Percentiles rank a stretch among this genome's conserved stretches.
These are phyloP conservation scores for Massariosphaeria phaeospora DNA, from an alignment of 495 filamentous ascomycete species.

Conservation along the genomic window DNA sequence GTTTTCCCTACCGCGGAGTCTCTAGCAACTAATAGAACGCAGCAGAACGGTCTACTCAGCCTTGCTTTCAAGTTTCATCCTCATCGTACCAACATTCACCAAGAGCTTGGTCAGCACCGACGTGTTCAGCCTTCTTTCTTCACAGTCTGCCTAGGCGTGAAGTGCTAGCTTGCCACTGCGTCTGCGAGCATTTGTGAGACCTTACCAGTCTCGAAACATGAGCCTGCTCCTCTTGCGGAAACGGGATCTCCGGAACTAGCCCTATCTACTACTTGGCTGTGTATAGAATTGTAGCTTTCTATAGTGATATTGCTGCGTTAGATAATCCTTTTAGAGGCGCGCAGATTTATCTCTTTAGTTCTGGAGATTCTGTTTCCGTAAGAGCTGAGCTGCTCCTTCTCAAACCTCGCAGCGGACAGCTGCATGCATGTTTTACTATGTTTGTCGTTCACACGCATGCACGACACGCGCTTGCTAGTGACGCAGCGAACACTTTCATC, in stretches of 20 bases:
- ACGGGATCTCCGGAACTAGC: not conserved
- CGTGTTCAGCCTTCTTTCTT: not conserved
- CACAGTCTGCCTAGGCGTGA: not conserved
- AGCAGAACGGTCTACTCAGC: conserved; percentile 13
- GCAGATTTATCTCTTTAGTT: too few relatives aligned
- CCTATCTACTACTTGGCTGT: not conserved
- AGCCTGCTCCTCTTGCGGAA: conserved; percentile 3
- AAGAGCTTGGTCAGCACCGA: conserved; percentile 6
- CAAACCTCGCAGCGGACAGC: too few relatives aligned
- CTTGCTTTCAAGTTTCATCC: too few relatives aligned
- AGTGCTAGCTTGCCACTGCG: not conserved
- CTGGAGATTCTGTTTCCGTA: too few relatives aligned
- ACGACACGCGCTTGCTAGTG: too few relatives aligned
- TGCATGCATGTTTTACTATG: conserved; percentile 5
- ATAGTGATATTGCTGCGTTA: too few relatives aligned
- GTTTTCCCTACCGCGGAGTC: conserved; percentile 4
- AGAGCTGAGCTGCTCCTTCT: too few relatives aligned
- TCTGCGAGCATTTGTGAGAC: conserved; percentile 27
- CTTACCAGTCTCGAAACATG: conserved; percentile 20
- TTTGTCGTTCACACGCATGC: conserved; percentile 9
- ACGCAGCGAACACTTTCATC: too few relatives aligned
- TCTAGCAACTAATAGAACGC: conserved; percentile 7
- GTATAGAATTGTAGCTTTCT: too few relatives aligned
- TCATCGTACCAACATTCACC: conserved; percentile 1
- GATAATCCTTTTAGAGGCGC: too few relatives aligned